Evolutionary conservation across 768 basidiomycete genomes (phyloP).

Genomic region (Termitomyces sp.): DNA sequence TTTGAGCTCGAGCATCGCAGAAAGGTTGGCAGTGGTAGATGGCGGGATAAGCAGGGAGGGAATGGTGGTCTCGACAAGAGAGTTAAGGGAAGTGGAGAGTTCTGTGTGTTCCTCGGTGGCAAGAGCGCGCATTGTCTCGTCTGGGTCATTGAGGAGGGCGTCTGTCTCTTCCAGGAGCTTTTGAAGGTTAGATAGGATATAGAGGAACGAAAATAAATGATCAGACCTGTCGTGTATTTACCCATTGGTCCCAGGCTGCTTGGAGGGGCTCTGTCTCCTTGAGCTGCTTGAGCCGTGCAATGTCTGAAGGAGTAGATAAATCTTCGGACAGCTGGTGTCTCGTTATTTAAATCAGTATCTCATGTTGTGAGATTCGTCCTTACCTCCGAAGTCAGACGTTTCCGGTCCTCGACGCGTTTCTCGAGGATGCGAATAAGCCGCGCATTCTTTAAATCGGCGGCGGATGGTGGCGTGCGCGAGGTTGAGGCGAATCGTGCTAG

Average conservation of each 20-base stretch:
- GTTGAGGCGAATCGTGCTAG: constrained; percentile 9
- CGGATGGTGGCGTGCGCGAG: no score
- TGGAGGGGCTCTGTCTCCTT: constrained; percentile 71
- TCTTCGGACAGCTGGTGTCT: constrained; percentile 48
- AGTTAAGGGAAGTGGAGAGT: constrained; percentile 37
- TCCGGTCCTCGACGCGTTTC: constrained; percentile 51
- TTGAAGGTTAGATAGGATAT: constrained; percentile 21
- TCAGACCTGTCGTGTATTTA: constrained; percentile 54
- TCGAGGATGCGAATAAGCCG: constrained; percentile 55
- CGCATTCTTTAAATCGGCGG: constrained; percentile 41
- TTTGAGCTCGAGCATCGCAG: constrained; percentile 87
- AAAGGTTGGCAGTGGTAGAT: constrained; percentile 61
- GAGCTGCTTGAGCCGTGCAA: constrained; percentile 55
- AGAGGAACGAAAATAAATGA: background rate
- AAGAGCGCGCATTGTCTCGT: constrained; percentile 71
- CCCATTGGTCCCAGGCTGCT: constrained; percentile 68
- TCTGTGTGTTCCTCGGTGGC: constrained; percentile 63
- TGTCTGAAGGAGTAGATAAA: constrained; percentile 54
- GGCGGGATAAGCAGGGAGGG: constrained; percentile 74
- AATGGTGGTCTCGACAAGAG: constrained; percentile 46
- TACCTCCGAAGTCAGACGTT: constrained; percentile 44
- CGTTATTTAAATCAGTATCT: constrained; percentile 3
- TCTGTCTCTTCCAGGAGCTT: constrained; percentile 68
- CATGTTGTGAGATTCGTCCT: constrained; percentile 4
- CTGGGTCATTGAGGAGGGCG: constrained; percentile 67